phyloP scores from a whole-genome alignment of 2,329 filamentous ascomycete species.

The Endoconidiophora polonica region DNA sequence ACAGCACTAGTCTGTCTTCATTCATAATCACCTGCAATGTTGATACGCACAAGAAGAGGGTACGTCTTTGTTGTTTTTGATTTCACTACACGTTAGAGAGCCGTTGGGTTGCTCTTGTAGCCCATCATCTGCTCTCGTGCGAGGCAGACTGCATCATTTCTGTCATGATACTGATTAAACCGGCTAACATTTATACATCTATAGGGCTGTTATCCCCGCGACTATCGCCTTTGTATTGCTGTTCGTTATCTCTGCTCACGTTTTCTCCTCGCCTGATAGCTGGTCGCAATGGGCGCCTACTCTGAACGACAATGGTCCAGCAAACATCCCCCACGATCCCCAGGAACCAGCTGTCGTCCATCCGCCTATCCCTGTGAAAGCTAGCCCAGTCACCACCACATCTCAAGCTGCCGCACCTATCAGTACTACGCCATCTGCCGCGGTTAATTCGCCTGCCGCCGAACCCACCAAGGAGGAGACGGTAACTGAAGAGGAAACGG shows the following conservation, averaged over 20 bases:
- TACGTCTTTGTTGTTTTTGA: neutral
- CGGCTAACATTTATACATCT: neutral
- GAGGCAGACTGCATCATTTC: neutral
- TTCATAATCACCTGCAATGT: neutral
- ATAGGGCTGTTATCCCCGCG: conserved; percentile 8
- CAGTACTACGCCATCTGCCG: neutral
- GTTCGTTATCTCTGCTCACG: conserved; percentile 11
- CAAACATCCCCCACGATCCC: conserved; percentile 6
- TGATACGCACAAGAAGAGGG: conserved; percentile 12
- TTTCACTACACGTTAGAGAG: neutral
- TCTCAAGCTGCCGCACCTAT: neutral
- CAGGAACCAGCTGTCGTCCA: neutral
- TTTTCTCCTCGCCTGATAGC: conserved; percentile 8
- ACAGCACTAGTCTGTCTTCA: no score
- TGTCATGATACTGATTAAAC: neutral
- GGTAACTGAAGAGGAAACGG: neutral
- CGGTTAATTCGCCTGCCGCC: neutral
- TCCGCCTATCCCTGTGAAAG: conserved; percentile 6
- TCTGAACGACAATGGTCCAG: neutral
- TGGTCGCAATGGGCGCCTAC: conserved; percentile 10
- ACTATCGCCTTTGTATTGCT: conserved; percentile 10
- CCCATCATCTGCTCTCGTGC: neutral
- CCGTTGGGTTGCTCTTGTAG: neutral
- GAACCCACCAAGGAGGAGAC: neutral
- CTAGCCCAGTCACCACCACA: neutral